phyloP scores from a whole-genome alignment of 2,329 filamentous ascomycete species.

The Fusarium longipes region DNA sequence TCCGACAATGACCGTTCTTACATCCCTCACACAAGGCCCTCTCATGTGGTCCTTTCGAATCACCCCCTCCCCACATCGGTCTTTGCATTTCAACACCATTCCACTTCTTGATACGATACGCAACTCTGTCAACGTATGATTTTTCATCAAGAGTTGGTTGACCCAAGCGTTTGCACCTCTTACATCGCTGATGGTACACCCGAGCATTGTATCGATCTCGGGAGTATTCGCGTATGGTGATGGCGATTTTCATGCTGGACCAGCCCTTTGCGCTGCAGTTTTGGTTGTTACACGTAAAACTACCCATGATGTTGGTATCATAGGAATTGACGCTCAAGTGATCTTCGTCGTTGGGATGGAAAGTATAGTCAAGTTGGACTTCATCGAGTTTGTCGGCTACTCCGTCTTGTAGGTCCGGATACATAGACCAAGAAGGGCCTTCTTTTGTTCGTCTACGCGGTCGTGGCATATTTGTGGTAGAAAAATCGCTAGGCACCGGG shows the following conservation, averaged over 20 bases:
- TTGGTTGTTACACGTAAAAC: conserved; percentile 48
- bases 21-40: conserved; percentile 52
- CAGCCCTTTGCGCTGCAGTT: conserved; percentile 42
- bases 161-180: conserved; percentile 45
- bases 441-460: background rate
- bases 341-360: conserved; percentile 39
- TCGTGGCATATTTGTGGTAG: background rate
- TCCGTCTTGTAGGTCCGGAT: conserved; percentile 25
- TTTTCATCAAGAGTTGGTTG: conserved; percentile 42
- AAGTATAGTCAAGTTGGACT: conserved; percentile 33
- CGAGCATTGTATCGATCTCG: conserved; percentile 50
- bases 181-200: conserved; percentile 54
- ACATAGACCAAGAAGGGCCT: conserved; percentile 34
- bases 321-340: conserved; percentile 30
- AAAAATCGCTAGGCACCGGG: rapidly evolving
- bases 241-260: conserved; percentile 51
- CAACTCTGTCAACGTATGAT: conserved; percentile 51
- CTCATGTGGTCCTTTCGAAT: conserved; percentile 41
- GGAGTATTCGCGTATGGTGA: conserved; percentile 50
- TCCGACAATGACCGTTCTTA: conserved; percentile 48
- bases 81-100: conserved; percentile 40
- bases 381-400: conserved; percentile 28
- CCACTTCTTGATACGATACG: conserved; percentile 54
- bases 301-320: conserved; percentile 49
- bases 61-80: background rate